Evolutionary conservation across 169 alveolate species (phyloP).

Genomic region (Cardiosporidium cionae): DNA sequence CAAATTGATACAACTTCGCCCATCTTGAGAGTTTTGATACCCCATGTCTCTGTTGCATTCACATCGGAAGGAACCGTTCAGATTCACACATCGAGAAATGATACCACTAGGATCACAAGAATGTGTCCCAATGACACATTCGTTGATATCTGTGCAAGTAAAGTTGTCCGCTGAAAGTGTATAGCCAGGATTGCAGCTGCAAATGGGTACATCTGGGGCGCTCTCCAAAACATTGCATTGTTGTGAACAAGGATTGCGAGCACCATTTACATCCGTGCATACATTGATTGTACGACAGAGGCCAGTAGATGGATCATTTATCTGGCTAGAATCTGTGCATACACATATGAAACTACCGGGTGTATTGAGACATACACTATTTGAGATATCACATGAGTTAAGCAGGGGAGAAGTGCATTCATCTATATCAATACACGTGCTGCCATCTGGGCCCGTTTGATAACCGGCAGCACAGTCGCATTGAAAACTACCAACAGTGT

Average conservation of each 20-base stretch:
- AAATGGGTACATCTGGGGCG: constrained; percentile 37
- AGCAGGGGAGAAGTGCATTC: constrained; percentile 32
- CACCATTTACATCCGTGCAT: constrained; percentile 37
- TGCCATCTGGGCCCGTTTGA: constrained; percentile 20
- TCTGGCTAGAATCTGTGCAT: constrained; percentile 29
- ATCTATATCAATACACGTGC: constrained; percentile 39
- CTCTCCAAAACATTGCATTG: constrained; percentile 27
- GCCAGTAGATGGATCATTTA: constrained; percentile 24
- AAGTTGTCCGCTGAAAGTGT: constrained; percentile 27
- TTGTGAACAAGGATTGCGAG: constrained; percentile 40
- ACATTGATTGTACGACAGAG: constrained; percentile 38
- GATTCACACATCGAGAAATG: constrained; percentile 35
- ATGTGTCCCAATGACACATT: constrained; percentile 25
- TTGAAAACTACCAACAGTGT: constrained; percentile 27
- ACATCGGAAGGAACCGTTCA: constrained; percentile 43
- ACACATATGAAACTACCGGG: constrained; percentile 42
- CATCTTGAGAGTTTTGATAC: constrained; percentile 6
- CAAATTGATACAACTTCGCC: constrained; percentile 38
- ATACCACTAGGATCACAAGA: constrained; percentile 40
- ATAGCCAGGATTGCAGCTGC: constrained; percentile 38
- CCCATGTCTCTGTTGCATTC: constrained; percentile 38
- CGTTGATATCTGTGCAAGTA: constrained; percentile 41
- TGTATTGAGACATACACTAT: constrained; percentile 26
- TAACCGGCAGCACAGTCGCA: constrained; percentile 41
- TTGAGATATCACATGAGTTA: constrained; percentile 30